Conservation (phyloP, 805 yeast genomes). For the Pichia manshurica region DNA sequence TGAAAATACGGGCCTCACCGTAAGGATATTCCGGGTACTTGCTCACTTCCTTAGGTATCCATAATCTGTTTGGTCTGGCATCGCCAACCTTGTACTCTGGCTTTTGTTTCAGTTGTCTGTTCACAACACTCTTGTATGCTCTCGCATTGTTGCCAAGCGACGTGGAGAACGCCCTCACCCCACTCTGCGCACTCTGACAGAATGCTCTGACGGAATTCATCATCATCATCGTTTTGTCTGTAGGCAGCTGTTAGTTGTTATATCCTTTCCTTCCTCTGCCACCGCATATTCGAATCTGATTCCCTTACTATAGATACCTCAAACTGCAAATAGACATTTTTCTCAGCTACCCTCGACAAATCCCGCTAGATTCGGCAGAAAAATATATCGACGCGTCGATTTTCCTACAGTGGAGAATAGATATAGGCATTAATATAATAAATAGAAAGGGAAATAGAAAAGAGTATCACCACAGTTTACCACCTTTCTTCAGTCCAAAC, state of each 20-base stretch:
- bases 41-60: slow-evolving; percentile 39
- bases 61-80: slow-evolving; percentile 35
- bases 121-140: slow-evolving; percentile 37
- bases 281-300: no score
- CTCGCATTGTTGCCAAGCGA: slow-evolving; percentile 21
- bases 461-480: slow-evolving; percentile 14
- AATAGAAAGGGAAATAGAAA: no score
- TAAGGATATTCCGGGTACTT: slow-evolving; percentile 66
- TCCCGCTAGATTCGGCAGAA: no score
- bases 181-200: background rate
- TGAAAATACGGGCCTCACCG: slow-evolving; percentile 71
- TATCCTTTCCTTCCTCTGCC: background rate
- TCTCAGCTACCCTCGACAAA: no score
- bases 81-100: slow-evolving; percentile 51
- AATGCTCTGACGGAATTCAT: background rate
- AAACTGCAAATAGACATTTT: no score
- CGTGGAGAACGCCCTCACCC: slow-evolving; percentile 21
- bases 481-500: slow-evolving; percentile 11
- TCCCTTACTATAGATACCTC: no score
- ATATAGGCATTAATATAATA: no score
- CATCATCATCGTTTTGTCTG: background rate
- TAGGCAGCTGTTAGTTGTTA: background rate
- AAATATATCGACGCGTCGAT: no score
- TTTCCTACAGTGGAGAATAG: no score
- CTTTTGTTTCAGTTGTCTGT: slow-evolving; percentile 39